Evolutionary conservation across 2,329 filamentous ascomycete species (phyloP), one percentile per base, ranked within the genome.

Genomic region (Botrytis elliptica): DNA sequence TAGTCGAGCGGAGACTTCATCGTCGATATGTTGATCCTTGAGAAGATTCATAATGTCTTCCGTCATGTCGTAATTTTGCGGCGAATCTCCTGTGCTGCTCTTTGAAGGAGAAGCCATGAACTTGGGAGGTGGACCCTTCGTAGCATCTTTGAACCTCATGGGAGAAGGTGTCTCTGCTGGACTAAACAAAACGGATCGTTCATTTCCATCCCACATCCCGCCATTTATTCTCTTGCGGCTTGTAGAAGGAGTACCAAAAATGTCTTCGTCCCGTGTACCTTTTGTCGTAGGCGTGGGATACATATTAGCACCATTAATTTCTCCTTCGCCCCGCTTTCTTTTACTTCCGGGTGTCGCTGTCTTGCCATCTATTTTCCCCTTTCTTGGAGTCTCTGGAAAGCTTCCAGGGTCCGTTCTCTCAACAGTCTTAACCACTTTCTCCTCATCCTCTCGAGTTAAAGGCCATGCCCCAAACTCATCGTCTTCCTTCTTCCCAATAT

Each of bases 41-140:
- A 91, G 84, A 8, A 90, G 78, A 1, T 78, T 76, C 81, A 90
- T 83, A 59, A 90, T 83, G 67, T 88, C 84, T 6, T 82, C 79
- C 1, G 84, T 84, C 69, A 87, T 79, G 55, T 84, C 82, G 68
- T 82, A 79, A 74, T 29, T 75, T 25, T 73, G 70, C 14, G 46
- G 29, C 36, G 55, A 70, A 8, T 73, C 49, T 0, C 8, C 65
- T 22, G 10, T 33, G 25, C 12, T 33, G 10, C 74, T 74, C 4
- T 70, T 40, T 16, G 46, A 71, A 18, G 70, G 73, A 55, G 73
- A 66, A 57, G 77, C 72, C 63, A 74, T 57, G 71, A 67, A 76
- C 77, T 44, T 77, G 72, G 65, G 71, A 72, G n/a, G 77, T 76
- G 25, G 77, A 10, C 5, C 70, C 16, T 33, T 70, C 16, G 67